Base-by-base conservation (phyloP, 345 rosid species). In the Aquilaria malaccensis region DNA sequence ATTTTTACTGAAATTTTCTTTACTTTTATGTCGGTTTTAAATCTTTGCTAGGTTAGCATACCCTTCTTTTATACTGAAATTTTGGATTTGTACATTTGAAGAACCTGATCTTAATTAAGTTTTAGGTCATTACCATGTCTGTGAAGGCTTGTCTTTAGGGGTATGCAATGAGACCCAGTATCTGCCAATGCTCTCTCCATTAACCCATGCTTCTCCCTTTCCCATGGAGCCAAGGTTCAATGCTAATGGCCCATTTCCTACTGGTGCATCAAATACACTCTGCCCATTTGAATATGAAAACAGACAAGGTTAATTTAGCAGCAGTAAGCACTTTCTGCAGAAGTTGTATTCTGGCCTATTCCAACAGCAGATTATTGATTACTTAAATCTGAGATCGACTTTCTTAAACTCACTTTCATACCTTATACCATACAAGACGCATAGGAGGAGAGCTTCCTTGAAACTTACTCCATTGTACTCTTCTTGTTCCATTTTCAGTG, bases 191-290 rank as follows among this genome's bases (percentile, higher is more conserved):
- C 87, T 80, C 54, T 72, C 70, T 32, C 89, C 84, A 10, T 86
- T 83, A 45, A 86, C 76, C 88, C 86, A 86, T 61, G 70, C 85
- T 74, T 86, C 83, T 4, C 89, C 89, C 69, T 86, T 83, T 60
- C 89, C 85, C 89, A 86, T 81, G 51, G 87, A 76, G 14, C 66
- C 65, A 46, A 81, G 80, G 77, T 86, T 76, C 60, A 86, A 33
- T 37, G 79, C 83, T 10, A 81, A 52, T 29, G 87, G 83, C 63
- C 74, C 89, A 52, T 70, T 59, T 51, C 81, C 80, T 58, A 61
- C 33, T 9, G 89, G 87, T 22, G 78, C 80, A 57, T 81, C 67
- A 47, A 83, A 83, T 10, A 15, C 4, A 4, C 83, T 77, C 93
- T 81, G 77, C 71, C 10, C 7, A 62, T 55, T 37, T 56, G 33